Base-by-base conservation (phyloP, 1,284 basidiomycete species). In the Naganishia cerealis region DNA sequence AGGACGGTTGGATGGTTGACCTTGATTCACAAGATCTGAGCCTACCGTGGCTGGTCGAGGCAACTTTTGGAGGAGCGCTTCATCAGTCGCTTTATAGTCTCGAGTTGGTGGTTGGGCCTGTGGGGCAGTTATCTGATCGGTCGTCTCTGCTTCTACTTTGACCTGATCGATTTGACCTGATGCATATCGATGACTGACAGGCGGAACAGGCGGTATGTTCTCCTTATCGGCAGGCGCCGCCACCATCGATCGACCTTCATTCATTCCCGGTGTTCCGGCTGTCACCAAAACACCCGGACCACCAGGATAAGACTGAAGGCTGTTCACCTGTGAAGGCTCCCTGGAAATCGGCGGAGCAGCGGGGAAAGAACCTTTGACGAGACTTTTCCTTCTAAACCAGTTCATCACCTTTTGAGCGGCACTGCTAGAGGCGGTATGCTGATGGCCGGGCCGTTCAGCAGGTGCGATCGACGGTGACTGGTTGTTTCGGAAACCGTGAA, bases 381-480 rank as follows among this genome's bases (percentile, higher is more conserved):
- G 75, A 39, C 82, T 83, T 76, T 84, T 84, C 70, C 84, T 82
- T 40, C 85, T 76, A 82, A 87, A 86, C 85, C 85, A 87, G 73
- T 86, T 85, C 85, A 86, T 86, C 68, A 87, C 85, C 65, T 84
- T 83, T 77, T 86, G 86, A 33, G 85, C 85, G 36, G 85, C 83
- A 59, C 81, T 83, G 40, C 81, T 83, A 21, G 84, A 83, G 0
- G 81, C 78, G 12, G 72, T 61, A n/a, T 66, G 63, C 24, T 56
- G 40, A 24, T 43, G 63, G 15, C 55, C 53, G 9, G 26, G 21
- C 36, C 71, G 61, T 36, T 62, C 66, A 18, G 66, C 63, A 29
- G 70, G 54, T 15, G 57, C 50, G 10, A 67, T 57, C 13, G 40
- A 50, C 21, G 42, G 24, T 24, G 42, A 24, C 39, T 70, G 72